Conservation (phyloP, 1,284 basidiomycete genomes). For the Cutaneotrichosporon cutaneum region DNA sequence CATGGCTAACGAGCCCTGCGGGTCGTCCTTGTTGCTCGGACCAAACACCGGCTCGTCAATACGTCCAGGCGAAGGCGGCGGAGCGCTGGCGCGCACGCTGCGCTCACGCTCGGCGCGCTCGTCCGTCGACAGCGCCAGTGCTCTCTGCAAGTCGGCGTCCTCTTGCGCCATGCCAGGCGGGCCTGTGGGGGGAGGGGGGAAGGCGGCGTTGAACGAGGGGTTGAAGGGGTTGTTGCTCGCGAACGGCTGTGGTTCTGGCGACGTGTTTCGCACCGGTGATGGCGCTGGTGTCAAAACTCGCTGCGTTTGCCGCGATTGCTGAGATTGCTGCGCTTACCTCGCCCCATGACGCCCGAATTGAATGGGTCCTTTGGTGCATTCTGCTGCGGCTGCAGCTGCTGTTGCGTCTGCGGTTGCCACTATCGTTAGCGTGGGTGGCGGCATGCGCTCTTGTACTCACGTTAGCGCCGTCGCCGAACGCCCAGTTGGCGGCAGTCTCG, state of each 20-base stretch:
- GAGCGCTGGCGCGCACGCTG: constrained; percentile 40
- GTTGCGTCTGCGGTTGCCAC: constrained; percentile 15
- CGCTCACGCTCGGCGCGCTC: constrained; percentile 32
- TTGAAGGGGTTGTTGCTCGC: constrained; percentile 26
- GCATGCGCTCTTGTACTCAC: constrained; percentile 36
- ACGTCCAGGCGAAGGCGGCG: constrained; percentile 39
- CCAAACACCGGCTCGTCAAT: constrained; percentile 33
- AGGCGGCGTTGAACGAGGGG: constrained; percentile 56
- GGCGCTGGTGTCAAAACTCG: background rate
- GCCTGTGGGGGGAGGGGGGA: constrained; percentile 49
- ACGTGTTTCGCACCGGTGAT: background rate
- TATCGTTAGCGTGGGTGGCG: constrained; percentile 2
- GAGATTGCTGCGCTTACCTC: background rate
- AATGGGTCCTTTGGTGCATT: constrained; percentile 1
- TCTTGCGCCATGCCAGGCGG: constrained; percentile 13
- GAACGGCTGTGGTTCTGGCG: constrained; percentile 3
- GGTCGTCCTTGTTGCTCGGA: constrained; percentile 41
- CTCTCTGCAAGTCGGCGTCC: constrained; percentile 30
- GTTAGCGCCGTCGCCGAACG: constrained; percentile 43
- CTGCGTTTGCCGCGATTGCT: background rate
- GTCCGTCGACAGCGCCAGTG: constrained; percentile 26
- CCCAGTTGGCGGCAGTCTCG: constrained; percentile 48
- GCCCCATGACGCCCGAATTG: background rate
- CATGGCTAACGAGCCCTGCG: constrained; percentile 36
- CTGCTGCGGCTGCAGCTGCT: background rate